Percentiles rank a stretch among this genome's conserved stretches.
These are phyloP conservation scores for Candida lessepsii DNA, from an alignment of 805 yeast species.

Conservation along the genomic window DNA sequence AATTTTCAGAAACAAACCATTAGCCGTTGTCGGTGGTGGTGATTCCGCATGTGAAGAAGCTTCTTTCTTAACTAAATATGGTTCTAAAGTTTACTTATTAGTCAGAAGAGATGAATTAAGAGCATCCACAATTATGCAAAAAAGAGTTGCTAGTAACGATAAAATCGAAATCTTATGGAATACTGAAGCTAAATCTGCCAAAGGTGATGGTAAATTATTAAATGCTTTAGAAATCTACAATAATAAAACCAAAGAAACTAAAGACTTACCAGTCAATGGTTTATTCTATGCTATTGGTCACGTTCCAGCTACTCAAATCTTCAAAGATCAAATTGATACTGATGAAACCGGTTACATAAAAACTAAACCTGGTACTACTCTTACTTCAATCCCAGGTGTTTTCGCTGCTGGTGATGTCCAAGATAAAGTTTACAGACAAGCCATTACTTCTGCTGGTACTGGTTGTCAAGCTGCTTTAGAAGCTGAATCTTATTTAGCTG, in stretches of 20 bases:
- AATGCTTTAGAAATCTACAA: slow-evolving; percentile 63
- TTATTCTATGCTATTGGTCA: slow-evolving; percentile 98
- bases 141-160: slow-evolving; percentile 78
- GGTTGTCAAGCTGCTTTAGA: slow-evolving; percentile 99
- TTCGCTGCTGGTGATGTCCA: slow-evolving; percentile 99
- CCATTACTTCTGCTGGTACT: slow-evolving; percentile 98
- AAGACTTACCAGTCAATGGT: slow-evolving; percentile 79
- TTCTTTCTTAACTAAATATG: slow-evolving; percentile 92
- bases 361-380: slow-evolving; percentile 86
- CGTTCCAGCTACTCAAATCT: slow-evolving; percentile 86
- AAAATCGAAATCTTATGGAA: slow-evolving; percentile 90
- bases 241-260: slow-evolving; percentile 65
- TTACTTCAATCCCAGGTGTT: slow-evolving; percentile 84
- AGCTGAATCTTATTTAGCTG: slow-evolving; percentile 80
- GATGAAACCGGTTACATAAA: slow-evolving; percentile 87
- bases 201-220: slow-evolving; percentile 90
- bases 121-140: slow-evolving; percentile 97
- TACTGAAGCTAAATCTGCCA: slow-evolving; percentile 81
- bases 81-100: slow-evolving; percentile 88
- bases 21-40: slow-evolving; percentile 98
- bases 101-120: slow-evolving; percentile 94
- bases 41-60: slow-evolving; percentile 99
- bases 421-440: slow-evolving; percentile 96
- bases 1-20: slow-evolving; percentile 94
- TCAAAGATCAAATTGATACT: slow-evolving; percentile 72